Base-by-base conservation (phyloP, 2,329 filamentous ascomycete genomes). In the Alternaria brassicae region DNA sequence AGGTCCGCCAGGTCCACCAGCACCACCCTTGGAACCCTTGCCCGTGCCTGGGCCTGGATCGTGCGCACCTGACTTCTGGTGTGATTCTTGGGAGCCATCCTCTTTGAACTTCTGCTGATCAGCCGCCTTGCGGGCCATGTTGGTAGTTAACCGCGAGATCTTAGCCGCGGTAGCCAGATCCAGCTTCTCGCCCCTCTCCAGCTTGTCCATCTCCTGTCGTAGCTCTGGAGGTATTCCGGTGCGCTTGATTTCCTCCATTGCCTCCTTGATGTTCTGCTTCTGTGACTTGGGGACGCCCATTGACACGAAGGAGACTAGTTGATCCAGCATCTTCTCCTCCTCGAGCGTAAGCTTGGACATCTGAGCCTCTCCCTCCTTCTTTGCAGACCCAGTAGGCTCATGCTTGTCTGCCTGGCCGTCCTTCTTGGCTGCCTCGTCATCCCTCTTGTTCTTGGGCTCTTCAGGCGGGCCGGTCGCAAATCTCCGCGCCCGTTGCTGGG, bases 191-290 rank as follows among this genome's bases (percentile, higher is more conserved):
- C 81, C 81, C 30, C 81, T 83, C 75, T 74, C 79, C 70, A 81
- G 79, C 64, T 83, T 83, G 50, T 87, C 82, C 76, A 89, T 84
- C 52, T 90, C 83, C 64, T 89, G 84, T 54, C 85, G 84, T 17
- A 92, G 79, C 72, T 92, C 91, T 21, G 79, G 70, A 1, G 92
- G 91, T 15, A 92, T 86, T 9, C 92, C 92, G 40, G 88, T 83
- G 60, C 83, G 82, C 78, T 88, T 87, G 61, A 94, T 83, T 27
- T 84, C 81, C 61, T 85, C 80, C n/a, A 91, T 78, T 8, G 88
- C 82, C 47, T 85, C 82, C 58, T 87, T 83, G 58, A 93, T 77
- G 21, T 84, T 80, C 50, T 86, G 78, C 37, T 82, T 82, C 77
- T 91, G 88, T n/a, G 83, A 82, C 54, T 83, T 81, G 7, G 90